Evolutionary conservation across 257 asterid genomes (phyloP).

Genomic region (Datura wrightii): DNA sequence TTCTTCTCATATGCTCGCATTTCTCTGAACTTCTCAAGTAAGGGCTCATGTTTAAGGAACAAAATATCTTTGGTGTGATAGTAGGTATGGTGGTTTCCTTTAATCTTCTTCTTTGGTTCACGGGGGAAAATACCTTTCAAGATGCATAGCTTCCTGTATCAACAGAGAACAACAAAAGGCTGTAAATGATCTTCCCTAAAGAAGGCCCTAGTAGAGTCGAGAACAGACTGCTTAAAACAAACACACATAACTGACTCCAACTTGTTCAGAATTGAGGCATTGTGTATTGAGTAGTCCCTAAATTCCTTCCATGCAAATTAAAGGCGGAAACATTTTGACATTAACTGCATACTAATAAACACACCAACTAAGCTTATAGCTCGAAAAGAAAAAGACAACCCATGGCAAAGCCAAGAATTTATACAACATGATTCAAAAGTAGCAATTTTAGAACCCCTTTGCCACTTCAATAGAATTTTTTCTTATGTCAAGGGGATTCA

Average conservation of each 20-base stretch:
- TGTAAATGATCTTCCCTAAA: neutral
- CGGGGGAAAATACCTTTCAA: constrained; percentile 93
- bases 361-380: neutral
- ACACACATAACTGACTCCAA: neutral
- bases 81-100: constrained; percentile 94
- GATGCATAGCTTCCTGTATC: constrained; percentile 58
- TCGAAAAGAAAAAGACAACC: neutral
- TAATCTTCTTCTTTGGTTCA: constrained; percentile 97
- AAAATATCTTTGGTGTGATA: constrained; percentile 86
- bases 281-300: neutral
- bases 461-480: neutral
- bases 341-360: neutral
- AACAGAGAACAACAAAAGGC: neutral
- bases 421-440: neutral
- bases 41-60: constrained; percentile 88
- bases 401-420: neutral
- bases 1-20: constrained; percentile 74
- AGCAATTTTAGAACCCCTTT: neutral
- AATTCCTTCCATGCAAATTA: neutral
- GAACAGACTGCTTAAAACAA: neutral
- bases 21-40: constrained; percentile 82
- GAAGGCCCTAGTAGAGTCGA: neutral
- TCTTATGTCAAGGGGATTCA: neutral
- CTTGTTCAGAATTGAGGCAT: neutral
- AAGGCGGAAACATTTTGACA: neutral